A percentile compares a stretch with the other conserved stretches of the same genome.
phyloP scores from a whole-genome alignment of 345 rosid genomes.

The Arabidopsis thaliana region TAIR10.1 NC_003071.7:17584501-17585000 shows the following conservation, averaged over 20 bases:
- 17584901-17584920: constrained; percentile 25
- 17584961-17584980: constrained; percentile 29
- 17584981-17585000: constrained; percentile 34
- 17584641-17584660: too few species aligned
- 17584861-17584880: constrained; percentile 43
- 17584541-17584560: neutral
- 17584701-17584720: neutral
- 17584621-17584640: neutral
- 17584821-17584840: constrained; percentile 36
- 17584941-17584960: constrained; percentile 40
- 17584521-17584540: neutral
- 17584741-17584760: neutral
- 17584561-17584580: neutral
- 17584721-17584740: neutral
- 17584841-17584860: constrained; percentile 45
- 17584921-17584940: constrained; percentile 42
- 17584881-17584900: constrained; percentile 23
- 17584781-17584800: constrained; percentile 34
- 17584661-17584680: neutral
- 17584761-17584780: constrained; percentile 10
- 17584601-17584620: neutral
- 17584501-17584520: neutral
- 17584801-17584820: constrained; percentile 28
- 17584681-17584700: neutral
- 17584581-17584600: too few species aligned